These are phyloP conservation scores for Tricladium varicosporioides DNA, from an alignment of 2,329 filamentous ascomycete genomes.

Conservation along the genomic window DNA sequence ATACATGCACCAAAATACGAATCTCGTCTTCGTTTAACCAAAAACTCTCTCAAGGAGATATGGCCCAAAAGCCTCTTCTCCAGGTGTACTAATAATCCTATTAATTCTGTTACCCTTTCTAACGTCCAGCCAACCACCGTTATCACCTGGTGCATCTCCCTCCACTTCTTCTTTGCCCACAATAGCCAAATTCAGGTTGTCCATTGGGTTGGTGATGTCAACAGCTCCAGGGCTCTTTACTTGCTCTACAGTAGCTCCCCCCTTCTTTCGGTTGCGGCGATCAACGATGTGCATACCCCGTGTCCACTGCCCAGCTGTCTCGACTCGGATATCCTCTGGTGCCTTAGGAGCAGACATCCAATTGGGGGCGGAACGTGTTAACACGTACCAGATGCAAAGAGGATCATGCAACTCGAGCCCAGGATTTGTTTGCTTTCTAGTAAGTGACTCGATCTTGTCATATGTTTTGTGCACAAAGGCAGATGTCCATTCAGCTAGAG, in stretches of 20 bases:
- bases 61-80: conserved; percentile 62
- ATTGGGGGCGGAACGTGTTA: conserved; percentile 56
- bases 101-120: conserved; percentile 76
- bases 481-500: conserved; percentile 70
- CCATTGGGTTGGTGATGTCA: conserved; percentile 36
- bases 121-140: conserved; percentile 71
- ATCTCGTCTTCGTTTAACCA: conserved; percentile 12
- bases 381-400: conserved; percentile 74
- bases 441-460: conserved; percentile 62
- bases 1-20: neutral
- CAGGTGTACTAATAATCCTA: conserved; percentile 69
- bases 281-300: conserved; percentile 88
- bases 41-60: conserved; percentile 61
- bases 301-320: conserved; percentile 93
- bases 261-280: conserved; percentile 58
- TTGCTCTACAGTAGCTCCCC: conserved; percentile 32
- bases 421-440: conserved; percentile 55
- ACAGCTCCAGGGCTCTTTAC: conserved; percentile 33
- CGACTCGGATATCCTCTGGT: conserved; percentile 81
- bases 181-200: conserved; percentile 36
- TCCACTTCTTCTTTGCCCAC: conserved; percentile 45
- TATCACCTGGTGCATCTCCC: conserved; percentile 65
- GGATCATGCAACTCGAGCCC: conserved; percentile 74
- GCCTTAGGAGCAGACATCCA: conserved; percentile 56
- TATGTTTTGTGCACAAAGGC: conserved; percentile 73